Base-by-base conservation (phyloP, 2,329 filamentous ascomycete species). In the Paramyrothecium sp. region DNA sequence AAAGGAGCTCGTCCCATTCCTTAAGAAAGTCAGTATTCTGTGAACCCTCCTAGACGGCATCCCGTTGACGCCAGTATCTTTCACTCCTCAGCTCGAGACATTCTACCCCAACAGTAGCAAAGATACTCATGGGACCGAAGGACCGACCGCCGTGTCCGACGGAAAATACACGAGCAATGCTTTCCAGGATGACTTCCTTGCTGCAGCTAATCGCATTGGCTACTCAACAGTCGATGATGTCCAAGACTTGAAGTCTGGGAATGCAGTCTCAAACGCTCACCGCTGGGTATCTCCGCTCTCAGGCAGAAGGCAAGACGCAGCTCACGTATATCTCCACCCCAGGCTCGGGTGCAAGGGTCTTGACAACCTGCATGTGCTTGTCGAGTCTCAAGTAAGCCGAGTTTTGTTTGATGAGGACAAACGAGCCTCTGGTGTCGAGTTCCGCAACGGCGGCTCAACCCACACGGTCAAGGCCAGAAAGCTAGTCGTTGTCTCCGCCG, bases 111-210 rank as follows among this genome's bases (percentile, higher is more conserved):
- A 71, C 21, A 26, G 65, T 19, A 56, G 44, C 3, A 46, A 54
- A 2, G 54, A 52, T 5, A 62, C 60, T 2, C 83, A 85, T 60
- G 83, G 83, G 5, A 64, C 72, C 49, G 68, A 76, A 38, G 83
- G 83, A 0, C 82, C 82, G 0, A 74, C 85, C 22, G 70, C 81
- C 22, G 68, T 87, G 13, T 81, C 79, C 2, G 73, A 75, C 33
- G 79, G 81, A 33, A 76, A 76, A 0, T 82, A 72, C 64, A 66
- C 71, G 19, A 71, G 69, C 5, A 73, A 68, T 23, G 55, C 62
- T 3, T 71, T 75, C n/a, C 75, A 80, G 57, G 68, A 78, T 11
- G 73, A 78, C 30, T 83, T 84, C 60, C 73, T 84, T 49, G 66
- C 75, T 2, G 79, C 80, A 7, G 76, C 79, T 0, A 70, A 67